Conservation (phyloP, 768 basidiomycete species). For the Panus rudis region DNA sequence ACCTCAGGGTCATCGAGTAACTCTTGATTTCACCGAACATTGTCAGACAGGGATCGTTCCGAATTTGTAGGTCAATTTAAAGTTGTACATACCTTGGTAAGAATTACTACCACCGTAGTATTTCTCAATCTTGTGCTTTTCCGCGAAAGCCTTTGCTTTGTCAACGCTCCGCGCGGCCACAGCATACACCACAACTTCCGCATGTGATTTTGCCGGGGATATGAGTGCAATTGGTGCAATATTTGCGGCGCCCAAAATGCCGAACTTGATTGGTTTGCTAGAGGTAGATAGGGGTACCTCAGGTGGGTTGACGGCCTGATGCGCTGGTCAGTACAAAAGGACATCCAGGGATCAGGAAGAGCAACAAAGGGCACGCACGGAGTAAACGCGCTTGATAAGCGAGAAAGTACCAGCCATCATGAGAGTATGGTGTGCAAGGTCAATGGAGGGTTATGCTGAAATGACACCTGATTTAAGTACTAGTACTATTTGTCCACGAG, state of each 20-base stretch:
- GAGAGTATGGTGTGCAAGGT: too few species aligned
- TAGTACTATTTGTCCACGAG: too few species aligned
- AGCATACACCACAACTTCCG: constrained; percentile 48
- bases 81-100: constrained; percentile 7
- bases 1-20: constrained; percentile 48
- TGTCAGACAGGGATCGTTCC: background rate
- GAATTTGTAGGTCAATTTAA: background rate
- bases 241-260: constrained; percentile 45
- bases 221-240: constrained; percentile 50
- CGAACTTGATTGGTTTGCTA: constrained; percentile 13
- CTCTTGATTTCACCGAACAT: constrained; percentile 25
- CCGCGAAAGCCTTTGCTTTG: constrained; percentile 6
- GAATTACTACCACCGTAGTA: constrained; percentile 7
- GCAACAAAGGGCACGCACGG: background rate
- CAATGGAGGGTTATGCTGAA: too few species aligned
- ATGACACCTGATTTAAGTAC: too few species aligned
- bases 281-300: background rate
- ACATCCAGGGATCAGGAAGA: background rate
- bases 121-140: constrained; percentile 8
- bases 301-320: constrained; percentile 6
- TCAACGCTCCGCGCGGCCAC: constrained; percentile 22
- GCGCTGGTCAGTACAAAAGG: background rate
- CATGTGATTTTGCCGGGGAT: constrained; percentile 42
- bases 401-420: constrained; percentile 4
- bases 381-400: constrained; percentile 7